These are phyloP conservation scores for Oenanthe javanica DNA, from an alignment of 140 eudicot genomes.

Conservation along the genomic window DNA sequence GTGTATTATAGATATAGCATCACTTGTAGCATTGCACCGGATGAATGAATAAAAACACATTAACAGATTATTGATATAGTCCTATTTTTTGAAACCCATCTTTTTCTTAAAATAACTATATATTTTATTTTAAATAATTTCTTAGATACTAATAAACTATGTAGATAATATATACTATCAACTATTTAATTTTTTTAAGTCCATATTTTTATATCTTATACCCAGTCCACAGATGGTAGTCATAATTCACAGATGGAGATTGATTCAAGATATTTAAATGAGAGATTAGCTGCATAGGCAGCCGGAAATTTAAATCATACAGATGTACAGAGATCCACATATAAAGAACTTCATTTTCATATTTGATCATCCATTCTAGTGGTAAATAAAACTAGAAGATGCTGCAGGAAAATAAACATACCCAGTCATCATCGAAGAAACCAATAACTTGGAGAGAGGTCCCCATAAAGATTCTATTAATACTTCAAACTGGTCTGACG, in stretches of 20 bases:
- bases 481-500: conserved; percentile 90
- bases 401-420: conserved; percentile 13
- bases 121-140: not conserved
- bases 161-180: not conserved
- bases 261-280: no score
- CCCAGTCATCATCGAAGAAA: conserved; percentile 97
- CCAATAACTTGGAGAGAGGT: conserved; percentile 79
- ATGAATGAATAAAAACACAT: no score
- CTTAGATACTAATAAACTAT: not conserved
- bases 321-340: not conserved
- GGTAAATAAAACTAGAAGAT: not conserved
- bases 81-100: not conserved
- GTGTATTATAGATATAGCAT: no score
- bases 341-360: not conserved
- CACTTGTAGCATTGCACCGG: no score
- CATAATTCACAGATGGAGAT: no score
- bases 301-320: not conserved
- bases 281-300: no score
- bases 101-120: not conserved
- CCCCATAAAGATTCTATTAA: conserved; percentile 86
- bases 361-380: not conserved
- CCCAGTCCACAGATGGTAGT: no score
- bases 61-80: no score
- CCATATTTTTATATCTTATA: not conserved
- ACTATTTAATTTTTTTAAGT: not conserved